These are phyloP conservation scores for Rhizopogon roseolus DNA, from an alignment of 768 basidiomycete species.

Conservation along the genomic window DNA sequence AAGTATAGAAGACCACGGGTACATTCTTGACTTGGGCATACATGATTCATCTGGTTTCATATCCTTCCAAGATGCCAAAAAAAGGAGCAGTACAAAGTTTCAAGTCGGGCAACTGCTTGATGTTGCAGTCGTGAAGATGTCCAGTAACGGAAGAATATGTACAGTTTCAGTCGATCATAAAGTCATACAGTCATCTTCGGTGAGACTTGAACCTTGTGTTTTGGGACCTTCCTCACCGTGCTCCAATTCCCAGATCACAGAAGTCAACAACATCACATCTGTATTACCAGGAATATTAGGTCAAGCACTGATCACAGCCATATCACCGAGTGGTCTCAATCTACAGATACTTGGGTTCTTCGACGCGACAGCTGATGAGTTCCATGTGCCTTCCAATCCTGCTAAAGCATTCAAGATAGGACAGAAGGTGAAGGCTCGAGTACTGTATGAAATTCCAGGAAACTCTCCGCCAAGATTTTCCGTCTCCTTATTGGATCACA, in stretches of 20 bases:
- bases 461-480: conserved; percentile 77
- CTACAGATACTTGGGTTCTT: conserved; percentile 90
- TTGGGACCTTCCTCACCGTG: neutral
- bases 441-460: conserved; percentile 73
- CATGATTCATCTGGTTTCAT: conserved; percentile 80
- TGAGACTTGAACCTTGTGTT: conserved; percentile 28
- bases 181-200: conserved; percentile 47
- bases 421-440: conserved; percentile 76
- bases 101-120: conserved; percentile 65
- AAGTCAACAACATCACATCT: conserved; percentile 73
- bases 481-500: conserved; percentile 70
- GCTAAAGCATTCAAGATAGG: conserved; percentile 53
- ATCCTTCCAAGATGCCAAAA: conserved; percentile 74
- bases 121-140: conserved; percentile 59
- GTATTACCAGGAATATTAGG: conserved; percentile 87
- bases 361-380: conserved; percentile 81
- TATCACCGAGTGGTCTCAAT: conserved; percentile 70
- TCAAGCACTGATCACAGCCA: conserved; percentile 79
- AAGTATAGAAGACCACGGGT: conserved; percentile 93
- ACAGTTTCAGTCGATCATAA: conserved; percentile 59
- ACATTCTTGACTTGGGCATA: conserved; percentile 82
- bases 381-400: conserved; percentile 55
- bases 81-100: conserved; percentile 37
- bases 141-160: conserved; percentile 47
- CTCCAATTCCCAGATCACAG: conserved; percentile 49